phyloP scores from a whole-genome alignment of 2,329 filamentous ascomycete species.

The Bipolaris gigantea region DNA sequence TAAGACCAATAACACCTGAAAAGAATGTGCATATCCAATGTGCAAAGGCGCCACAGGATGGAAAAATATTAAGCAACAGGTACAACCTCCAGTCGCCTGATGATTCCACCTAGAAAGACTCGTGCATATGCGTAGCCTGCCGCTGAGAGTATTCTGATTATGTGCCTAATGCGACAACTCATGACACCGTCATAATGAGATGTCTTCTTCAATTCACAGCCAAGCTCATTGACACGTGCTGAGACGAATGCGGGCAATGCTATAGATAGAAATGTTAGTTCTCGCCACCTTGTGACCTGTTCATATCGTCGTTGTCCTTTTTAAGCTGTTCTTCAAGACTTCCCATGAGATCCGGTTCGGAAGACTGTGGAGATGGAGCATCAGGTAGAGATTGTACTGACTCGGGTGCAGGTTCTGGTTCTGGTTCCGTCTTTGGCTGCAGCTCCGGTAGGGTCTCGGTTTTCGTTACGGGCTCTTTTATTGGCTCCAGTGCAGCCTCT shows the following conservation, averaged over 20 bases:
- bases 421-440: not conserved
- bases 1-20: not conserved
- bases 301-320: constrained; percentile 30
- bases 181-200: not conserved
- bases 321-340: constrained; percentile 52
- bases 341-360: constrained; percentile 51
- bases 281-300: constrained; percentile 13
- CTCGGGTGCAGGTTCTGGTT: not conserved
- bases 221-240: not conserved
- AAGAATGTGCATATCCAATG: not conserved
- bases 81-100: not conserved
- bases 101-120: not conserved
- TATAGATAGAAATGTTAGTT: not conserved
- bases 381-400: constrained; percentile 9
- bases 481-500: not conserved
- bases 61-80: not conserved
- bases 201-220: not conserved
- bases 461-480: not conserved
- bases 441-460: not conserved
- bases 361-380: constrained; percentile 22
- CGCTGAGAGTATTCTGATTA: not conserved
- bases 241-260: not conserved
- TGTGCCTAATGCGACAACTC: not conserved
- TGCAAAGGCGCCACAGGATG: not conserved
- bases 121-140: not conserved